These are phyloP conservation scores for Aciculoconidium aculeatum DNA, from an alignment of 805 yeast species.

Conservation along the genomic window DNA sequence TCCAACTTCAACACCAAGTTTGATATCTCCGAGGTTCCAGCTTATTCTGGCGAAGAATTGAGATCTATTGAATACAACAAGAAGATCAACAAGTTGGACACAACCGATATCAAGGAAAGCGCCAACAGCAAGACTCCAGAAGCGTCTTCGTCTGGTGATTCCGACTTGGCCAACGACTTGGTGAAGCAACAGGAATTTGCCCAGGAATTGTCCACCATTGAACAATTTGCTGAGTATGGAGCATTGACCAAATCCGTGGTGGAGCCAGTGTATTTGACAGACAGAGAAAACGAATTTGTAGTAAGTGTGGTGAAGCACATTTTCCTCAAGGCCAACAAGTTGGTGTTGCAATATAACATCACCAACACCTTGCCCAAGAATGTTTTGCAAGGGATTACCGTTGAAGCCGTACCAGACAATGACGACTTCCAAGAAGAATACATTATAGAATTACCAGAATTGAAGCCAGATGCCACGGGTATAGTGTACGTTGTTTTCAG, in stretches of 20 bases:
- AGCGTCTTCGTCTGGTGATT: constrained; percentile 17
- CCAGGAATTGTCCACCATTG: constrained; percentile 61
- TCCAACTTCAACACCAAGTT: constrained; percentile 52
- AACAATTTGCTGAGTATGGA: constrained; percentile 73
- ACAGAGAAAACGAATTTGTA: constrained; percentile 87
- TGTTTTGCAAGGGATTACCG: constrained; percentile 70
- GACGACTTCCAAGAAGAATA: constrained; percentile 43
- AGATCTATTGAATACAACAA: constrained; percentile 57
- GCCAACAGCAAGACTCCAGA: constrained; percentile 9
- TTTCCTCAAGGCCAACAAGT: constrained; percentile 58
- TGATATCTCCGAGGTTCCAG: constrained; percentile 64
- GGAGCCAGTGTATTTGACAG: constrained; percentile 65
- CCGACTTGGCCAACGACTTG: constrained; percentile 19
- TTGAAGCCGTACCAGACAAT: constrained; percentile 57
- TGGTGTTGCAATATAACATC: constrained; percentile 76
- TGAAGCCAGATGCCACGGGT: constrained; percentile 67
- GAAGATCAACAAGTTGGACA: constrained; percentile 38
- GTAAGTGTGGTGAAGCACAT: constrained; percentile 81
- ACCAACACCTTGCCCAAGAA: constrained; percentile 79
- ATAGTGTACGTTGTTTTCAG: constrained; percentile 72
- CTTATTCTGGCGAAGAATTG: constrained; percentile 60
- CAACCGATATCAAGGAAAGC: constrained; percentile 13
- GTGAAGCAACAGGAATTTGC: constrained; percentile 59
- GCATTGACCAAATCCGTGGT: constrained; percentile 64
- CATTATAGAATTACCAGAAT: constrained; percentile 64